Evolutionary conservation across 129 eudicot genomes (phyloP).

Genomic region (Saussurea involucrata): DNA sequence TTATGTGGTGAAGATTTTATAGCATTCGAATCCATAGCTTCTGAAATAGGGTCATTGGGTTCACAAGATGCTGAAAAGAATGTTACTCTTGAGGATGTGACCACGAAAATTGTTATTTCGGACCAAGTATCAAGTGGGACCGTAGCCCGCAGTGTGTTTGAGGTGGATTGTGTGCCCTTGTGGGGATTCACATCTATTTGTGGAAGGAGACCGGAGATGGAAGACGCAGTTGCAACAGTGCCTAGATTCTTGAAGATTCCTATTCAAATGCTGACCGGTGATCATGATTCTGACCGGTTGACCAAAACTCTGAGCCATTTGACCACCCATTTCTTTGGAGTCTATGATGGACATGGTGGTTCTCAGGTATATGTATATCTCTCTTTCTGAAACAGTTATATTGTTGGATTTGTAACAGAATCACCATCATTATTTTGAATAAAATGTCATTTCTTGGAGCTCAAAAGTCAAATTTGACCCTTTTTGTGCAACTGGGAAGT

Average conservation of each 20-base stretch:
- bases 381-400: background rate
- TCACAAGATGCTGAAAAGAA: conserved; percentile 34
- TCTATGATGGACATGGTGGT: conserved; percentile 92
- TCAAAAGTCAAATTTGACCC: conserved; percentile 2
- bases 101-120: conserved; percentile 22
- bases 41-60: conserved; percentile 43
- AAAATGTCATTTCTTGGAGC: background rate
- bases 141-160: conserved; percentile 61
- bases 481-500: background rate
- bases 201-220: conserved; percentile 86
- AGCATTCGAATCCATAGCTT: conserved; percentile 31
- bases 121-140: conserved; percentile 35
- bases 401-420: conserved; percentile 7
- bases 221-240: conserved; percentile 66
- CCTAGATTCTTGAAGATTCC: conserved; percentile 72
- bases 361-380: conserved; percentile 54
- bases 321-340: conserved; percentile 83
- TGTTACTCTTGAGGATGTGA: conserved; percentile 22
- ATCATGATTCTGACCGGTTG: conserved; percentile 36
- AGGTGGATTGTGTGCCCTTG: conserved; percentile 70
- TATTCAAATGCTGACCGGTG: conserved; percentile 60
- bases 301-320: conserved; percentile 52
- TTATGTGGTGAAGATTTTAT: conserved; percentile 68
- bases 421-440: background rate
- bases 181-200: conserved; percentile 74